A percentile compares a stretch with the other conserved stretches of the same genome.
Evolutionary conservation across 2,329 filamentous ascomycete species (phyloP).

Genomic region (Phaeosphaeriaceae sp.): DNA sequence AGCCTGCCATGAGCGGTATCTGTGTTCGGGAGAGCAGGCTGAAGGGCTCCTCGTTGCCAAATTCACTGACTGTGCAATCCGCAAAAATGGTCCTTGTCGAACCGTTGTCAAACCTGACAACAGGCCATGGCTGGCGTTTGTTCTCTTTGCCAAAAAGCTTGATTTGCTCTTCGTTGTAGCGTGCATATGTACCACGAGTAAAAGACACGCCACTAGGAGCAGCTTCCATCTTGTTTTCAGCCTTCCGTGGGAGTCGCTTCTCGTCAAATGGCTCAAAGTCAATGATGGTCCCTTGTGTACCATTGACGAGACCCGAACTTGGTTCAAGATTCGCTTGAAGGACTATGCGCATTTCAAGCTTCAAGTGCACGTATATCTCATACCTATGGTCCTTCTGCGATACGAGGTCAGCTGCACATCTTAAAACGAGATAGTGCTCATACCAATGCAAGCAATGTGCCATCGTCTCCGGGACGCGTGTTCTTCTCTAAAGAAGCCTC

Average conservation of each 20-base stretch:
- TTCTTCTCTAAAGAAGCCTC: slow-evolving; percentile 24
- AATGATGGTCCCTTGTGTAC: slow-evolving; percentile 41
- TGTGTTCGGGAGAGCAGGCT: slow-evolving; percentile 64
- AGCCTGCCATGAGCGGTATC: slow-evolving; percentile 65
- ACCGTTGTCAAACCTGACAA: slow-evolving; percentile 63
- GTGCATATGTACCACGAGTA: slow-evolving; percentile 47
- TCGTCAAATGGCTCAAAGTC: slow-evolving; percentile 47
- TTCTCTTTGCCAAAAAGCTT: slow-evolving; percentile 48
- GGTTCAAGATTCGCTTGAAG: slow-evolving; percentile 59
- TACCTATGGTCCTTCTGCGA: slow-evolving; percentile 54
- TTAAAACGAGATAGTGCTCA: not conserved
- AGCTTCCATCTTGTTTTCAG: slow-evolving; percentile 4
- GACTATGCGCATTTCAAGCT: slow-evolving; percentile 61
- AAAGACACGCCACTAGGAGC: slow-evolving; percentile 24
- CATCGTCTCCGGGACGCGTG: slow-evolving; percentile 6
- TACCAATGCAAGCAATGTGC: slow-evolving; percentile 30
- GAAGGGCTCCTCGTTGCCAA: slow-evolving; percentile 56
- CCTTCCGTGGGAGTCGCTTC: slow-evolving; percentile 34
- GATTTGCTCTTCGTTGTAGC: slow-evolving; percentile 48
- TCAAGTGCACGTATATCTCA: slow-evolving; percentile 54
- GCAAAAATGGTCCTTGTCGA: slow-evolving; percentile 56
- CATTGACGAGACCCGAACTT: slow-evolving; percentile 40
- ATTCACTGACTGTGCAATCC: slow-evolving; percentile 57
- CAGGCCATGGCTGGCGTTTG: slow-evolving; percentile 53
- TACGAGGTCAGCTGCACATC: not conserved